phyloP scores from a whole-genome alignment of 108 stramenopile genomes.

The Skeletonema menzelii region DNA sequence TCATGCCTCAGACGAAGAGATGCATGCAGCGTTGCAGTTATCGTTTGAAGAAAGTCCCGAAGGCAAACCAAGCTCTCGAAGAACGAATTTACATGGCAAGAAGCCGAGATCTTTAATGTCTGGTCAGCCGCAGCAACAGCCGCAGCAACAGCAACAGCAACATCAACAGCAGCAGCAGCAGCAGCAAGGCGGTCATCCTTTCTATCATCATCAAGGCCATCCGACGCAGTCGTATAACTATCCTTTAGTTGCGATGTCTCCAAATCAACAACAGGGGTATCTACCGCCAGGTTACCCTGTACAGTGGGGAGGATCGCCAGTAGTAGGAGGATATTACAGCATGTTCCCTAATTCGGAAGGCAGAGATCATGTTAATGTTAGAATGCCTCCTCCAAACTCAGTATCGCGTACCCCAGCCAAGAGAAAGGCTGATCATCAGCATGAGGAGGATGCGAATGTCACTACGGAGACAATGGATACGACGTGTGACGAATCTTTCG shows the following conservation, averaged over 20 bases:
- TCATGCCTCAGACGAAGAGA: slow-evolving; percentile 35
- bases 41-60: slow-evolving; percentile 40
- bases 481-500: neutral
- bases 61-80: neutral
- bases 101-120: neutral
- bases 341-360: neutral
- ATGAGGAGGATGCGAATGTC: neutral
- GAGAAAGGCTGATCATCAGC: neutral
- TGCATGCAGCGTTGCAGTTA: slow-evolving; percentile 31
- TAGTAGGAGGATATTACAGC: neutral
- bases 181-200: neutral
- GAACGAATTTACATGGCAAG: neutral
- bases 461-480: neutral
- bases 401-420: neutral
- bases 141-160: neutral
- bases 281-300: neutral
- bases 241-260: neutral
- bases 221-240: neutral
- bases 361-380: neutral
- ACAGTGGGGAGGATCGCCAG: neutral
- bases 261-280: neutral
- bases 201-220: slow-evolving; percentile 5
- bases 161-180: slow-evolving; percentile 15
- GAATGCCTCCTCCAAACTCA: neutral
- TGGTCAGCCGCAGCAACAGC: neutral